Conservation (phyloP, 805 yeast genomes). For the Yarrowia keelungensis region DNA sequence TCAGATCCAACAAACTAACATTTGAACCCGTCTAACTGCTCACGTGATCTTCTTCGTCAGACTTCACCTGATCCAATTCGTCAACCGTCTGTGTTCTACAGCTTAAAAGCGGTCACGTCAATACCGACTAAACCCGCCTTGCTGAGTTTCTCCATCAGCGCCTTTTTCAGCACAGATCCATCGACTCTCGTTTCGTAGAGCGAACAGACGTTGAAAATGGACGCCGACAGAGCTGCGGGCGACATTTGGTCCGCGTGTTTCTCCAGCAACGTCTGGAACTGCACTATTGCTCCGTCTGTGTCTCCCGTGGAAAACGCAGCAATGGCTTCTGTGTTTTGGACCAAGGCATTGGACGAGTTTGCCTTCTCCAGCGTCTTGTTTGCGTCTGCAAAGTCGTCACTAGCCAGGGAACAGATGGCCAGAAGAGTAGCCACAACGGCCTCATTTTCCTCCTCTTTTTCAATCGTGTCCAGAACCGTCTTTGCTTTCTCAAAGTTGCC, state of each 20-base stretch:
- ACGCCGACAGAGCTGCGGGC: conserved; percentile 19
- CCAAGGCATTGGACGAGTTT: conserved; percentile 31
- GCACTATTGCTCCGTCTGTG: conserved; percentile 23
- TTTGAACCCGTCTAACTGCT: too few species aligned
- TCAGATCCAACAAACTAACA: too few species aligned
- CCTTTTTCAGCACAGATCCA: conserved; percentile 15
- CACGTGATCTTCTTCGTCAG: too few species aligned
- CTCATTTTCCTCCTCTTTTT: background rate
- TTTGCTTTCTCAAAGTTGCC: conserved; percentile 19
- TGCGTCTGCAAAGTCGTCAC: conserved; percentile 1
- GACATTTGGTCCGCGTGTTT: conserved; percentile 32
- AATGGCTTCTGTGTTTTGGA: conserved; percentile 27
- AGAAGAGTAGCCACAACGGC: background rate
- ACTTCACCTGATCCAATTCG: too few species aligned
- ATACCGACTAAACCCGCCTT: conserved; percentile 17
- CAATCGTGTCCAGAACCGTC: background rate
- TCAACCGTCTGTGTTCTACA: background rate
- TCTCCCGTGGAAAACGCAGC: conserved; percentile 17
- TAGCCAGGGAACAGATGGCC: conserved; percentile 11
- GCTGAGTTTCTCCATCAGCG: conserved; percentile 26
- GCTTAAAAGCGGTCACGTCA: conserved; percentile 27
- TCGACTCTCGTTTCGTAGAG: conserved; percentile 27
- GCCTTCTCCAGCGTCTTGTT: background rate
- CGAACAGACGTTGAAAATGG: conserved; percentile 27
- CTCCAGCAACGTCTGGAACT: conserved; percentile 26